Conservation (phyloP, 768 basidiomycete species). For the Hortiboletus campestris region DNA sequence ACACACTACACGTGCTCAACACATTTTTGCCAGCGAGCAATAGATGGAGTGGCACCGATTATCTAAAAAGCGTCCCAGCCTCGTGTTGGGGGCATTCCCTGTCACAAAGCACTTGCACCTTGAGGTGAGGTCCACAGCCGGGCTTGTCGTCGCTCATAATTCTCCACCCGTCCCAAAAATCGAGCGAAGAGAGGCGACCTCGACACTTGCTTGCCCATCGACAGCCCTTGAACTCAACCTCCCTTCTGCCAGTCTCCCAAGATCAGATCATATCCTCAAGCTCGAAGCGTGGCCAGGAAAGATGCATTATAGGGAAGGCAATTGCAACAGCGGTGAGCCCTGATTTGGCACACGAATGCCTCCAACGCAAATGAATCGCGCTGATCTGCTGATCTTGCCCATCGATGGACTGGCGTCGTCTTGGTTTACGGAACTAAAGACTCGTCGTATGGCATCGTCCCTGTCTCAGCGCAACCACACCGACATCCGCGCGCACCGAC, state of each 20-base stretch:
- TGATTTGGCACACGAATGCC: not conserved
- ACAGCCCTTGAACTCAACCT: not conserved
- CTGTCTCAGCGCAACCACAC: constrained; percentile 15
- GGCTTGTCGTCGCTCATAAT: not conserved
- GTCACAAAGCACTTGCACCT: constrained; percentile 12
- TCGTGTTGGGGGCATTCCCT: constrained; percentile 26
- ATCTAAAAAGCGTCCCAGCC: constrained; percentile 26
- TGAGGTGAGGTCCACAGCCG: constrained; percentile 4
- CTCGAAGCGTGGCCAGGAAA: not conserved
- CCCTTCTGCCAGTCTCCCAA: not conserved
- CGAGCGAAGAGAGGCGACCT: too few species aligned
- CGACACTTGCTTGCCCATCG: not conserved
- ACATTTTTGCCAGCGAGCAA: constrained; percentile 19
- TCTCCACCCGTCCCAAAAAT: not conserved
- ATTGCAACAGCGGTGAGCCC: constrained; percentile 31
- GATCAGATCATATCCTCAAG: not conserved
- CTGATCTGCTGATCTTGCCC: constrained; percentile 15
- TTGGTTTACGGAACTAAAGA: constrained; percentile 18
- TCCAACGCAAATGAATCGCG: not conserved
- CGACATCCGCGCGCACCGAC: constrained; percentile 32
- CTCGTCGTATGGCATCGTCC: constrained; percentile 32
- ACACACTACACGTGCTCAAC: constrained; percentile 18
- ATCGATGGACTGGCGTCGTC: constrained; percentile 8
- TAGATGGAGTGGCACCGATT: constrained; percentile 19
- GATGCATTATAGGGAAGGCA: constrained; percentile 26